Conservation (phyloP, 805 yeast species). For the Candida tibetensis region DNA sequence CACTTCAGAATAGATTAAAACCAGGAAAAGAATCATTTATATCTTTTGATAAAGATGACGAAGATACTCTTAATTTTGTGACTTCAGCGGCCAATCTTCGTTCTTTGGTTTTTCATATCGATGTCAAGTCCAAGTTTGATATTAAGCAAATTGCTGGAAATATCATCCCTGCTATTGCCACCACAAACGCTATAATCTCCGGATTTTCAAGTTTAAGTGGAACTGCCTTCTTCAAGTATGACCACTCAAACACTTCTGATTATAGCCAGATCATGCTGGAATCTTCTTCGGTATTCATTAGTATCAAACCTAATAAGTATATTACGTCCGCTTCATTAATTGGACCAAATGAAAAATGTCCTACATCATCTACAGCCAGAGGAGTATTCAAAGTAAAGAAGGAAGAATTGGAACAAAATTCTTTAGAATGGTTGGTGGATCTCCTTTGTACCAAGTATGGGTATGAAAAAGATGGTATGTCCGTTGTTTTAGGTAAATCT, state of each 20-base stretch:
- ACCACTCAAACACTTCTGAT: conserved; percentile 15
- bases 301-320: conserved; percentile 55
- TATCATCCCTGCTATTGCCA: conserved; percentile 97
- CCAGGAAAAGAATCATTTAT: conserved; percentile 35
- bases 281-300: conserved; percentile 36
- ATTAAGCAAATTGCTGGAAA: conserved; percentile 95
- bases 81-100: conserved; percentile 81
- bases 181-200: conserved; percentile 93
- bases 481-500: conserved; percentile 56
- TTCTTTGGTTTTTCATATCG: conserved; percentile 67
- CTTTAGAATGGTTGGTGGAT: conserved; percentile 53
- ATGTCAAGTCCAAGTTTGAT: conserved; percentile 73
- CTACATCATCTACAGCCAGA: conserved; percentile 52
- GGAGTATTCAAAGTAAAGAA: conserved; percentile 44
- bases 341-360: conserved; percentile 68
- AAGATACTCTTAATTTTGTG: conserved; percentile 85
- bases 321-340: conserved; percentile 61
- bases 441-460: conserved; percentile 47
- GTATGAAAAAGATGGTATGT: conserved; percentile 49
- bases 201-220: conserved; percentile 82
- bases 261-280: conserved; percentile 22
- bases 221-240: conserved; percentile 44
- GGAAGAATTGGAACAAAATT: conserved; percentile 20
- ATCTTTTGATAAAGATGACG: conserved; percentile 92
- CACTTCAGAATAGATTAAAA: conserved; percentile 49